These are phyloP conservation scores for Pharnaceum exiguum DNA, from an alignment of 148 eudicot species.

Conservation along the genomic window DNA sequence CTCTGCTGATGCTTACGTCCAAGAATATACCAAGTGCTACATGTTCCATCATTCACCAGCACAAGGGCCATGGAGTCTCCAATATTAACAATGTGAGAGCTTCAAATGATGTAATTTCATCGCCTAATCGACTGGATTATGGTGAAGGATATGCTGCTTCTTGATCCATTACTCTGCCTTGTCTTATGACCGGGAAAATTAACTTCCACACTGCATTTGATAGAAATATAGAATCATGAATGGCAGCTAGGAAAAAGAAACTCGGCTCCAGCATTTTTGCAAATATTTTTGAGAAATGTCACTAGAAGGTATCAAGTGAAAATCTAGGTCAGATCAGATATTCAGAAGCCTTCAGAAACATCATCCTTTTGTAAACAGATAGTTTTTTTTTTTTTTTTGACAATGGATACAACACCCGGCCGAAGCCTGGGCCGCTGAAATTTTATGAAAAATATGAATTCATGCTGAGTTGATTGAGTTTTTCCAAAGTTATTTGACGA, in stretches of 20 bases:
- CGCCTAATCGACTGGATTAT: neutral
- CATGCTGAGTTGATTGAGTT: too few species aligned
- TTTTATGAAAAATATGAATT: too few species aligned
- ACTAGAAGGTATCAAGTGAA: too few species aligned
- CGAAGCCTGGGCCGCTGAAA: too few species aligned
- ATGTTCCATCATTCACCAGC: neutral
- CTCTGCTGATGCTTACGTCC: neutral
- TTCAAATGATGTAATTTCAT: neutral
- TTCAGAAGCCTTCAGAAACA: too few species aligned
- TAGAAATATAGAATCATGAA: neutral
- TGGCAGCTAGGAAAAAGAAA: neutral
- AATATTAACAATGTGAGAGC: neutral
- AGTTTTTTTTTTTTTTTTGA: too few species aligned
- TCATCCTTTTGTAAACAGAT: too few species aligned
- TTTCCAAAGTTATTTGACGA: too few species aligned
- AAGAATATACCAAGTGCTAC: neutral
- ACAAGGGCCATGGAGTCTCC: neutral
- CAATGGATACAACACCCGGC: too few species aligned
- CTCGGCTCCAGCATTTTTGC: neutral
- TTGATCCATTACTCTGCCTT: slow-evolving; percentile 57
- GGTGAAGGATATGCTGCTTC: slow-evolving; percentile 29
- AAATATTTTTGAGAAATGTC: too few species aligned
- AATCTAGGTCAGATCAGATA: too few species aligned
- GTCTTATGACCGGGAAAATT: slow-evolving; percentile 63
- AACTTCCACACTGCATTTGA: slow-evolving; percentile 73